These are phyloP conservation scores for Lablab purpureus DNA, from an alignment of 306 rosid species.

Conservation along the genomic window DNA sequence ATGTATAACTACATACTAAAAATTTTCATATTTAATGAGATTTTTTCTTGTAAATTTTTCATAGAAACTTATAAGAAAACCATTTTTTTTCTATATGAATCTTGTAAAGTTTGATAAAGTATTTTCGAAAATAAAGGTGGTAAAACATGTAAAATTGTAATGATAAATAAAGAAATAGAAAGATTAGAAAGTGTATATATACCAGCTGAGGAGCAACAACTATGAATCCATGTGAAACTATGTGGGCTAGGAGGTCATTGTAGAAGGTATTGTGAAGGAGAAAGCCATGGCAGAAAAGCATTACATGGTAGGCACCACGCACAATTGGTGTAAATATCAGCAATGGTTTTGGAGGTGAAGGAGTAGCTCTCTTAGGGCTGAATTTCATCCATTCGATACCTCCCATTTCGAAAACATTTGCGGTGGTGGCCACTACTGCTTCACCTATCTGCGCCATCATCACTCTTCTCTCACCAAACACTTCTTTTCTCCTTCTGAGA, in stretches of 20 bases:
- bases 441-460: conserved; percentile 23
- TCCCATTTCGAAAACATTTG: conserved; percentile 54
- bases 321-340: conserved; percentile 55
- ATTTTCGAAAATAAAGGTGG: too few species aligned
- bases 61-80: too few species aligned
- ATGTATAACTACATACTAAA: too few species aligned
- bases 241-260: conserved; percentile 52
- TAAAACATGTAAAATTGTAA: too few species aligned
- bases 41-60: too few species aligned
- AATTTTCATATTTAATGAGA: too few species aligned
- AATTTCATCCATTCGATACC: conserved; percentile 13
- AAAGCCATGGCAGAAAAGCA: conserved; percentile 71
- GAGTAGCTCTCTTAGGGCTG: conserved; percentile 9
- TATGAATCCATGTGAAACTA: conserved; percentile 69
- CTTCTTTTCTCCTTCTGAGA: not conserved
- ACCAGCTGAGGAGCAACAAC: conserved; percentile 72
- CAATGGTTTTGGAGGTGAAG: conserved; percentile 62
- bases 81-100: too few species aligned
- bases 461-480: conserved; percentile 4
- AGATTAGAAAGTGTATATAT: not conserved
- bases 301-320: conserved; percentile 54
- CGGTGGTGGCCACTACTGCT: conserved; percentile 16
- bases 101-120: too few species aligned
- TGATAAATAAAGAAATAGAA: too few species aligned
- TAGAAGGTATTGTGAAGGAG: conserved; percentile 52